Base-by-base conservation (phyloP, 176 grass and related monocot genomes). In the Olyra latifolia region DNA sequence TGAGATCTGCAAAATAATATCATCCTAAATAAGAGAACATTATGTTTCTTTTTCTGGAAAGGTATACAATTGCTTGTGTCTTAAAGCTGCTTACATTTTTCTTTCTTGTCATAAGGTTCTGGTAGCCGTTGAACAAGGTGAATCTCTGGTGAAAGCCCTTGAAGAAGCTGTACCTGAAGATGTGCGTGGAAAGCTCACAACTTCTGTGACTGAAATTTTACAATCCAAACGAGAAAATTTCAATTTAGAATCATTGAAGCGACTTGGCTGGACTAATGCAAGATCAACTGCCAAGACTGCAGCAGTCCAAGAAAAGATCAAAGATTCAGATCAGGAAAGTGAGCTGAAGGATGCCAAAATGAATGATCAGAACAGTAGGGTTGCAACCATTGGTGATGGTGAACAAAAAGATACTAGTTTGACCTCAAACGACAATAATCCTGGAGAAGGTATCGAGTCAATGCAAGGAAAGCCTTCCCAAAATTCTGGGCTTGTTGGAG, bases 141-240 rank as follows among this genome's bases (percentile, higher is more conserved):
- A 98, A 83, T 83, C 90, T 40, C 88, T 98, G 57, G 81, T 89
- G 78, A 98, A 87, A 91, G 92, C 92, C 91, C 81, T 98, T 78
- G 75, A 98, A 92, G 95, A 80, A 91, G 95, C 95, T 78, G 92
- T 98, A 64, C 95, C 95, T 59, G 95, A 93, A 77, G 95, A 98
- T 91, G 95, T 98, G 50, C 88, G 95, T 75, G 95, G 83, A 74
- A 98, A 91, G 75, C 86, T 98, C 43, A 91, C 90, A 69, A 62
- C 83, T 54, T 87, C 77, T 68, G 83, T 92, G 60, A 78, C 86
- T 77, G 89, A 91, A 80, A 93, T 94, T 85, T 72, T 98, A 57
- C 80, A 92, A 55, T 88, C 92, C 62, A 91, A 87, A 69, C 74
- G 82, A 65, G 80, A 79, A 76, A 87, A 87, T 83, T 83, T 94